Conservation (phyloP, 2,329 filamentous ascomycete genomes). For the Metarhizium sp. region DNA sequence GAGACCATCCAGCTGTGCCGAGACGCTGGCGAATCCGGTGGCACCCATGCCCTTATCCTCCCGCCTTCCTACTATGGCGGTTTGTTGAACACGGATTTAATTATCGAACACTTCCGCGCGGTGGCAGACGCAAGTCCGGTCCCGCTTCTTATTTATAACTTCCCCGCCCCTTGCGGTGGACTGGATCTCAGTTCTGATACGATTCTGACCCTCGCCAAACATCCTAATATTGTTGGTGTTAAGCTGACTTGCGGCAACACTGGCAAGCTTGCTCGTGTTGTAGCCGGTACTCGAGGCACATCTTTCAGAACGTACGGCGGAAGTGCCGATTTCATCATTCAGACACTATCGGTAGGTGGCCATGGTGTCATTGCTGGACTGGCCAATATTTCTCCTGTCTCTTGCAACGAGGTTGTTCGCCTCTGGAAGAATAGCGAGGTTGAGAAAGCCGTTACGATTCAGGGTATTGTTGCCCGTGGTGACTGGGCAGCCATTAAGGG, state of each 20-base stretch:
- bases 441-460: constrained; percentile 52
- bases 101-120: constrained; percentile 52
- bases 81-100: constrained; percentile 45
- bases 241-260: constrained; percentile 58
- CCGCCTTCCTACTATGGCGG: constrained; percentile 61
- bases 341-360: constrained; percentile 59
- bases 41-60: constrained; percentile 57
- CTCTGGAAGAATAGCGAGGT: constrained; percentile 49
- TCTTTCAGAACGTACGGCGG: constrained; percentile 62
- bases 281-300: constrained; percentile 28
- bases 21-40: constrained; percentile 55
- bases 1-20: constrained; percentile 57
- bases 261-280: constrained; percentile 45
- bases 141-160: constrained; percentile 56
- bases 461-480: constrained; percentile 53
- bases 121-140: constrained; percentile 50
- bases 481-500: constrained; percentile 64
- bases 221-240: constrained; percentile 51
- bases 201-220: constrained; percentile 41
- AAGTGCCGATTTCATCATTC: constrained; percentile 64
- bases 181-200: constrained; percentile 49
- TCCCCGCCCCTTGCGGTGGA: constrained; percentile 46
- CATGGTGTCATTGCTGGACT: constrained; percentile 64
- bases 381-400: constrained; percentile 39
- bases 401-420: constrained; percentile 17